phyloP scores from a whole-genome alignment of 2,329 filamentous ascomycete genomes.

The Fusarium odoratissimum region DNA sequence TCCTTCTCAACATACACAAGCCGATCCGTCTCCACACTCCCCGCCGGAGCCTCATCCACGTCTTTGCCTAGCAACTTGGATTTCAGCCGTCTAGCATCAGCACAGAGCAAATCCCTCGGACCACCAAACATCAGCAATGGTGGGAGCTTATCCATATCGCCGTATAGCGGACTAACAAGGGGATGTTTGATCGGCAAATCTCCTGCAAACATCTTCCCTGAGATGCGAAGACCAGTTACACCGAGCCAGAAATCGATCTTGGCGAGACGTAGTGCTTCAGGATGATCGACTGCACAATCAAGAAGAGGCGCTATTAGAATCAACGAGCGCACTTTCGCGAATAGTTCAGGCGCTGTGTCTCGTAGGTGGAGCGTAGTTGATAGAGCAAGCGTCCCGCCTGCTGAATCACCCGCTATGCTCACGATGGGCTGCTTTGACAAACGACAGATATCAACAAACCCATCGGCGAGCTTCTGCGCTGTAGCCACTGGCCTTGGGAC shows the following conservation, averaged over 20 bases:
- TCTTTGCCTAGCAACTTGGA: neutral
- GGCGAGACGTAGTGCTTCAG: neutral
- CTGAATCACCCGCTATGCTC: neutral
- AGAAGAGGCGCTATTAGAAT: neutral
- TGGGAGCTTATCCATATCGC: neutral
- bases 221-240: neutral
- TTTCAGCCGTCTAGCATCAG: neutral
- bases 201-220: neutral
- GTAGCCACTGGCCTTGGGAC: slow-evolving; percentile 2
- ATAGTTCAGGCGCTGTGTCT: neutral
- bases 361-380: neutral
- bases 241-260: slow-evolving; percentile 1
- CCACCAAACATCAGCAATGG: neutral
- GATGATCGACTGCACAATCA: neutral
- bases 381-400: neutral
- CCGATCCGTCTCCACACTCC: neutral
- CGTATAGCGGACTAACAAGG: neutral
- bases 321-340: neutral
- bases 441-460: neutral
- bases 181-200: neutral
- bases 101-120: neutral
- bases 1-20: slow-evolving; percentile 8
- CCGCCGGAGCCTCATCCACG: neutral
- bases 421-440: neutral
- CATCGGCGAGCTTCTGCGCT: neutral